Evolutionary conservation across 192 early-diverging fungal species (phyloP).

Genomic region (Chytriomyces sp.): DNA sequence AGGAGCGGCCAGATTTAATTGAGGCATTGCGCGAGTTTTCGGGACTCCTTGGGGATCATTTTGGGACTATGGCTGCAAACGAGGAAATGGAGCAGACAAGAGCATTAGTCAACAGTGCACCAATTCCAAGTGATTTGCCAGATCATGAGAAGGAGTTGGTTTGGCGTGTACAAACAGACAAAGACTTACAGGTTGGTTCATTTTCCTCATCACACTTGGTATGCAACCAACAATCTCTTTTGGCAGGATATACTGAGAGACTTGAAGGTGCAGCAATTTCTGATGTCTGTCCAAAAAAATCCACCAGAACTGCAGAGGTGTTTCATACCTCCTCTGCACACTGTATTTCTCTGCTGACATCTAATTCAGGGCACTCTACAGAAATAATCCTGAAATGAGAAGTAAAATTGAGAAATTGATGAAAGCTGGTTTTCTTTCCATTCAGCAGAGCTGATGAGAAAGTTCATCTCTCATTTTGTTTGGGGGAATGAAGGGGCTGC

Average conservation of each 20-base stretch:
- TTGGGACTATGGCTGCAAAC: slow-evolving; percentile 25
- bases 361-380: neutral
- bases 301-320: slow-evolving; percentile 26
- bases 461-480: too few relatives aligned
- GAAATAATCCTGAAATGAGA: slow-evolving; percentile 8
- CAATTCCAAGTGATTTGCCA: slow-evolving; percentile 30
- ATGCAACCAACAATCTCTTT: neutral
- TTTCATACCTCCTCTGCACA: neutral
- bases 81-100: slow-evolving; percentile 5
- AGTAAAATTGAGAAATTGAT: slow-evolving; percentile 31
- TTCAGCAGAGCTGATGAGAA: too few relatives aligned
- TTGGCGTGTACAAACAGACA: slow-evolving; percentile 32
- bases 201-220: neutral
- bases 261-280: slow-evolving; percentile 16
- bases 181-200: slow-evolving; percentile 22
- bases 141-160: slow-evolving; percentile 37
- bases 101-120: neutral
- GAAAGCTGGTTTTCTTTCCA: slow-evolving; percentile 26
- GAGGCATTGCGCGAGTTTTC: slow-evolving; percentile 45
- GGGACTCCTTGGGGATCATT: slow-evolving; percentile 40
- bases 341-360: neutral
- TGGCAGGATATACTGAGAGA: slow-evolving; percentile 12
- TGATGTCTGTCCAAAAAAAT: slow-evolving; percentile 19
- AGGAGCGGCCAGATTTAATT: slow-evolving; percentile 33
- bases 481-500: too few relatives aligned